These are phyloP conservation scores for Amaranthus hypochondriacus DNA, from an alignment of 148 eudicot genomes.

Conservation along the genomic window DNA sequence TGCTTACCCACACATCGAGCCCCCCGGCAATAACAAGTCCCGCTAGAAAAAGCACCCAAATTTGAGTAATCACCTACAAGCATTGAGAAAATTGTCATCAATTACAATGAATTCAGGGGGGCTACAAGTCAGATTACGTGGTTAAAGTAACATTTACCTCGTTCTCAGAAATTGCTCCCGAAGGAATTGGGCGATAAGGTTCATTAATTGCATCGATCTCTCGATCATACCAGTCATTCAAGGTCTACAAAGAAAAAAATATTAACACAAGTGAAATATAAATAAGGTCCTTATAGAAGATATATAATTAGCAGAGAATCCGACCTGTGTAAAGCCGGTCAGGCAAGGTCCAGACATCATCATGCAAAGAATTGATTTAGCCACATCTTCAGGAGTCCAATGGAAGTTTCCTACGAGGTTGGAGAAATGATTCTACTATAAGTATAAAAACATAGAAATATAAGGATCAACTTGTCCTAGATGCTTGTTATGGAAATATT, in stretches of 20 bases:
- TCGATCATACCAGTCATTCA: slow-evolving; percentile 98
- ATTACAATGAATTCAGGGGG: not conserved
- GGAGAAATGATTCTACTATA: not conserved
- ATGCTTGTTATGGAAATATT: not conserved
- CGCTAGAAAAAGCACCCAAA: slow-evolving; percentile 84
- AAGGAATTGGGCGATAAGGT: slow-evolving; percentile 97
- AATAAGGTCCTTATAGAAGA: slow-evolving; percentile 14
- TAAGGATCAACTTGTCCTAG: not conserved
- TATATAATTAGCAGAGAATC: not conserved
- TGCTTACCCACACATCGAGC: slow-evolving; percentile 86
- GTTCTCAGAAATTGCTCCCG: slow-evolving; percentile 81
- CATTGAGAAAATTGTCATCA: slow-evolving; percentile 9
- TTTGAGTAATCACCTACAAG: slow-evolving; percentile 82
- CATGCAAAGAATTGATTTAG: slow-evolving; percentile 90
- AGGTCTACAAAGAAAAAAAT: slow-evolving; percentile 46
- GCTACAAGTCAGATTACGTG: not conserved
- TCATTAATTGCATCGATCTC: slow-evolving; percentile 97
- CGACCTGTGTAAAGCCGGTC: slow-evolving; percentile 94
- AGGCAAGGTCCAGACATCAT: slow-evolving; percentile 93
- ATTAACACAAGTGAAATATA: slow-evolving; percentile 12
- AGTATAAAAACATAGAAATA: not conserved
- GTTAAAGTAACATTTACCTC: slow-evolving; percentile 45
- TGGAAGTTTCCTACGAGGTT: slow-evolving; percentile 73
- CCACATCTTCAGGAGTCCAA: slow-evolving; percentile 84
- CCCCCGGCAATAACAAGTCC: slow-evolving; percentile 83